Conservation (phyloP, 306 rosid species). For the Crotalaria pallida region DNA sequence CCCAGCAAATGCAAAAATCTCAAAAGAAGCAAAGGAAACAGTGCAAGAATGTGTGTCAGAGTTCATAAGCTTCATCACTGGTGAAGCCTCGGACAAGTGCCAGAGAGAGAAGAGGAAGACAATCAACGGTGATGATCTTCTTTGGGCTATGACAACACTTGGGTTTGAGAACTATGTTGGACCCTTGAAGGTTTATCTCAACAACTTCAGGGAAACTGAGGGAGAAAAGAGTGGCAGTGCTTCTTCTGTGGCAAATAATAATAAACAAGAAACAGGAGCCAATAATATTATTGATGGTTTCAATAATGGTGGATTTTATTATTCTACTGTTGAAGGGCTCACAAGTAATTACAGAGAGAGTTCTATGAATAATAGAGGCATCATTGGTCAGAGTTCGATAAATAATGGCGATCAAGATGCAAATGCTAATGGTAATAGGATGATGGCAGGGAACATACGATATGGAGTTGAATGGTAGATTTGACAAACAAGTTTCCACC, state of each 20-base stretch:
- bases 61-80: slow-evolving; percentile 87
- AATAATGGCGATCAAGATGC: slow-evolving; percentile 33
- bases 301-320: slow-evolving; percentile 41
- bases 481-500: neutral
- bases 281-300: neutral
- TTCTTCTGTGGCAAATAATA: too few relatives aligned
- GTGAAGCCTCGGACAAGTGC: slow-evolving; percentile 91
- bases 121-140: slow-evolving; percentile 78
- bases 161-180: slow-evolving; percentile 79
- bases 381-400: slow-evolving; percentile 16
- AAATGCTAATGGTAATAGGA: slow-evolving; percentile 42
- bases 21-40: slow-evolving; percentile 79
- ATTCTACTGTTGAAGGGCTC: slow-evolving; percentile 40
- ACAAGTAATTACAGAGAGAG: slow-evolving; percentile 36
- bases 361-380: slow-evolving; percentile 15
- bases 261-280: slow-evolving; percentile 26
- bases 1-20: slow-evolving; percentile 76
- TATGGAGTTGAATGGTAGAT: slow-evolving; percentile 62
- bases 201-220: slow-evolving; percentile 67
- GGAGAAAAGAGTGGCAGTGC: slow-evolving; percentile 56
- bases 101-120: slow-evolving; percentile 83
- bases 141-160: slow-evolving; percentile 87
- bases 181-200: slow-evolving; percentile 64
- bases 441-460: slow-evolving; percentile 43
- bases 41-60: slow-evolving; percentile 90